phyloP scores from a whole-genome alignment of 1,284 basidiomycete species.

The Ceratobasidium sp. region DNA sequence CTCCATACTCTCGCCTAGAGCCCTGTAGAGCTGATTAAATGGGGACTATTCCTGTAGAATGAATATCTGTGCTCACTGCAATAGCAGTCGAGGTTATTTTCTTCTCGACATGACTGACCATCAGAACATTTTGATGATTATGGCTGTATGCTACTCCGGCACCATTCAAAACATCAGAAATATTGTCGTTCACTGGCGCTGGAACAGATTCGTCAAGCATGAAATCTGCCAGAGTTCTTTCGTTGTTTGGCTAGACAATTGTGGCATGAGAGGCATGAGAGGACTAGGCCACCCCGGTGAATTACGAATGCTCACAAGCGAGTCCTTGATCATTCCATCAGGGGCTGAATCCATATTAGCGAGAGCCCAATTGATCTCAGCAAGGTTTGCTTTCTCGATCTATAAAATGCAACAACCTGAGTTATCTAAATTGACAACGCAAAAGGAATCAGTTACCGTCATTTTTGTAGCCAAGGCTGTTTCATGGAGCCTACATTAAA shows the following conservation, averaged over 20 bases:
- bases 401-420: constrained; percentile 46
- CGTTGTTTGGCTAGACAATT: constrained; percentile 6
- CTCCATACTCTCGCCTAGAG: constrained; percentile 9
- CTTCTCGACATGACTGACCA: constrained; percentile 36
- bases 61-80: constrained; percentile 12
- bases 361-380: constrained; percentile 79
- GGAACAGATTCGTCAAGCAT: constrained; percentile 28
- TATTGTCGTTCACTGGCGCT: not conserved
- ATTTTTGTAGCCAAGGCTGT: constrained; percentile 71
- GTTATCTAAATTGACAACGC: not conserved
- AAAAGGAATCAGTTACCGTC: not conserved
- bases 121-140: constrained; percentile 33
- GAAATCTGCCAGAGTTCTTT: constrained; percentile 17
- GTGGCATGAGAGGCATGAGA: not conserved
- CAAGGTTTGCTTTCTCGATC: constrained; percentile 77
- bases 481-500: constrained; percentile 61
- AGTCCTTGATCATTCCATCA: constrained; percentile 34
- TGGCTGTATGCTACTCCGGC: constrained; percentile 36
- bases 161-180: constrained; percentile 29
- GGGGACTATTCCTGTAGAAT: not conserved
- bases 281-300: not conserved
- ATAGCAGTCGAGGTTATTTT: constrained; percentile 36
- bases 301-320: not conserved
- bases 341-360: constrained; percentile 60
- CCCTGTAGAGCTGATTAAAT: not conserved